A percentile compares a stretch with the other conserved stretches of the same genome.
phyloP scores from a whole-genome alignment of 768 basidiomycete species.

The Podaxis sp. region DNA sequence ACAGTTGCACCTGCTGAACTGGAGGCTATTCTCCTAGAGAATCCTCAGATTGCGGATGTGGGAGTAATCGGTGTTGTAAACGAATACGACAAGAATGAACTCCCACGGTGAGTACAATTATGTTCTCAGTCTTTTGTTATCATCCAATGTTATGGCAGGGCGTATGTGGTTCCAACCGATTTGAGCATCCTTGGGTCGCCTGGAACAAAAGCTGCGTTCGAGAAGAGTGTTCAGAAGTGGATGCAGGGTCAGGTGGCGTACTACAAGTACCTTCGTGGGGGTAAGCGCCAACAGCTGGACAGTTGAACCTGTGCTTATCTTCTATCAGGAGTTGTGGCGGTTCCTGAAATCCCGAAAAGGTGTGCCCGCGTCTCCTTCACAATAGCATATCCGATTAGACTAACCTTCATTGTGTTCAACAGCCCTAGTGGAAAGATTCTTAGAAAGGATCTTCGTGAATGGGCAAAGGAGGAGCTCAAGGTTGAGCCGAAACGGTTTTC shows the following conservation, averaged over 20 bases:
- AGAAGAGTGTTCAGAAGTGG: slow-evolving; percentile 50
- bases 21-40: slow-evolving; percentile 58
- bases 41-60: slow-evolving; percentile 59
- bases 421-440: slow-evolving; percentile 21
- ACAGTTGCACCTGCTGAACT: slow-evolving; percentile 70
- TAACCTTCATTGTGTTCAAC: neutral
- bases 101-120: slow-evolving; percentile 49
- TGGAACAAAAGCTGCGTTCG: slow-evolving; percentile 34
- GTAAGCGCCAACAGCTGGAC: slow-evolving; percentile 23
- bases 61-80: slow-evolving; percentile 64
- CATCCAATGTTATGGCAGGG: slow-evolving; percentile 29
- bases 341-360: slow-evolving; percentile 56
- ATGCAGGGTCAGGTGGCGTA: slow-evolving; percentile 50
- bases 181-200: slow-evolving; percentile 19
- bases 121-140: neutral
- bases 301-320: neutral
- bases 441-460: slow-evolving; percentile 18
- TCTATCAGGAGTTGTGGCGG: slow-evolving; percentile 48
- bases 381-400: neutral
- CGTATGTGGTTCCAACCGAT: slow-evolving; percentile 42
- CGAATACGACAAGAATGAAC: slow-evolving; percentile 58
- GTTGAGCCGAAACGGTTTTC: neutral
- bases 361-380: slow-evolving; percentile 18
- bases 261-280: slow-evolving; percentile 66
- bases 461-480: slow-evolving; percentile 14